Evolutionary conservation across 345 rosid genomes (phyloP).

Genomic region (Euphorbia lathyris): DNA sequence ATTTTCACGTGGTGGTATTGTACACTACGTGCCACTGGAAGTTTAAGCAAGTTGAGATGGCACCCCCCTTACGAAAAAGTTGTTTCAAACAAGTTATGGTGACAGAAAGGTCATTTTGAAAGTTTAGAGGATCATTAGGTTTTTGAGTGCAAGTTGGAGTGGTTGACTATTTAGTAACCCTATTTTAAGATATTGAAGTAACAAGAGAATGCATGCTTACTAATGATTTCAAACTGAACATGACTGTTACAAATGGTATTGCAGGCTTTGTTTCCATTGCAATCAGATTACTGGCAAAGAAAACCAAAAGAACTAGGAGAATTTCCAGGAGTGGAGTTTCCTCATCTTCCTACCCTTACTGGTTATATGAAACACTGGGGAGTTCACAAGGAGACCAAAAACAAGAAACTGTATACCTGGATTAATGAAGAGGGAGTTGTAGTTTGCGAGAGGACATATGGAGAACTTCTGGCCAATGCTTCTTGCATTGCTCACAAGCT

Average conservation of each 20-base stretch:
- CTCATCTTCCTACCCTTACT: conserved; percentile 48
- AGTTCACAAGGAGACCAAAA: conserved; percentile 29
- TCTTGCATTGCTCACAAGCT: conserved; percentile 50
- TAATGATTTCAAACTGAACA: not conserved
- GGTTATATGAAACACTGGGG: conserved; percentile 66
- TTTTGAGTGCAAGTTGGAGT: too few relatives aligned
- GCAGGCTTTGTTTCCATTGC: conserved; percentile 52
- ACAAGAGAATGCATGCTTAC: not conserved
- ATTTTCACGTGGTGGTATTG: too few relatives aligned
- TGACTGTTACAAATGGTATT: not conserved
- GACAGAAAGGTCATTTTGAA: too few relatives aligned
- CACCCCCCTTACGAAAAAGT: too few relatives aligned
- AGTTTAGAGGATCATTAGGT: too few relatives aligned
- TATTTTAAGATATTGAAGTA: not conserved
- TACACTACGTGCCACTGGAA: too few relatives aligned
- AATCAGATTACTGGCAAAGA: conserved; percentile 23
- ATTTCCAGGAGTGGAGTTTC: conserved; percentile 46
- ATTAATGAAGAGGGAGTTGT: conserved; percentile 49
- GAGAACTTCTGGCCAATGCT: conserved; percentile 47
- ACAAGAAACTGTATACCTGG: conserved; percentile 53
- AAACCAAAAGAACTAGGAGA: conserved; percentile 36
- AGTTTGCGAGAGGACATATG: conserved; percentile 42
- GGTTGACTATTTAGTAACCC: too few relatives aligned
- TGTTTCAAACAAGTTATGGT: too few relatives aligned
- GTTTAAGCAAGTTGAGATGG: too few relatives aligned